Conservation (phyloP, 1,284 basidiomycete genomes). For the Volvariella volvacea region DNA sequence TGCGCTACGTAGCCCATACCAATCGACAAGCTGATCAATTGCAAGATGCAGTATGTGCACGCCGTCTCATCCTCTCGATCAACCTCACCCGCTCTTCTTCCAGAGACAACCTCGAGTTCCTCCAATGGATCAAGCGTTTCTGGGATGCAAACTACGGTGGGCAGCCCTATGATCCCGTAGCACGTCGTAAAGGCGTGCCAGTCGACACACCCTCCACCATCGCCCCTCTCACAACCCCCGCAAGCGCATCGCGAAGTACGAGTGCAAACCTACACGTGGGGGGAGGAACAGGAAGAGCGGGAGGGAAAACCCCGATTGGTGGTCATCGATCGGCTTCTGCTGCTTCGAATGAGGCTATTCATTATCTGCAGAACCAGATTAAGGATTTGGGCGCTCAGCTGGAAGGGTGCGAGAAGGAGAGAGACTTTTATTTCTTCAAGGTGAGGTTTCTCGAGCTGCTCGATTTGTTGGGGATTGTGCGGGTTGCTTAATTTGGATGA, state of each 20-base stretch:
- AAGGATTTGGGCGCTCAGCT: constrained; percentile 80
- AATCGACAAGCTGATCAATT: constrained; percentile 90
- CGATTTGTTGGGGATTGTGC: not conserved
- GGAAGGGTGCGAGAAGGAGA: constrained; percentile 89
- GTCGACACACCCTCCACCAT: constrained; percentile 74
- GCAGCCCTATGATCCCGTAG: constrained; percentile 84
- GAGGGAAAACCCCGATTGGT: constrained; percentile 63
- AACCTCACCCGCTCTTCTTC: constrained; percentile 6
- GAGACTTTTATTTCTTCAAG: constrained; percentile 99
- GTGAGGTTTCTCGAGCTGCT: too few relatives aligned
- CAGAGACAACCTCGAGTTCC: constrained; percentile 96
- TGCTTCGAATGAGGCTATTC: constrained; percentile 54
- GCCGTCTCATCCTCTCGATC: not conserved
- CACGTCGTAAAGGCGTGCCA: constrained; percentile 69
- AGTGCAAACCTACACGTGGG: constrained; percentile 27
- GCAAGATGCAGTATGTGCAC: constrained; percentile 92
- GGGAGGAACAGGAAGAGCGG: constrained; percentile 30
- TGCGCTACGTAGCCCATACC: constrained; percentile 70
- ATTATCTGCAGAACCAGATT: constrained; percentile 70
- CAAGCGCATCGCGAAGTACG: constrained; percentile 28
- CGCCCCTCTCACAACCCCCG: constrained; percentile 47
- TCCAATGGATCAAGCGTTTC: constrained; percentile 95
- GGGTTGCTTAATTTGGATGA: not conserved
- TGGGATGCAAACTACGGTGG: constrained; percentile 94
- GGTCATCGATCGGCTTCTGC: constrained; percentile 59